Evolutionary conservation across 371 early-diverging fungal genomes (phyloP), one percentile per base, ranked within the genome.

Genomic region (Mortierella sp.): DNA sequence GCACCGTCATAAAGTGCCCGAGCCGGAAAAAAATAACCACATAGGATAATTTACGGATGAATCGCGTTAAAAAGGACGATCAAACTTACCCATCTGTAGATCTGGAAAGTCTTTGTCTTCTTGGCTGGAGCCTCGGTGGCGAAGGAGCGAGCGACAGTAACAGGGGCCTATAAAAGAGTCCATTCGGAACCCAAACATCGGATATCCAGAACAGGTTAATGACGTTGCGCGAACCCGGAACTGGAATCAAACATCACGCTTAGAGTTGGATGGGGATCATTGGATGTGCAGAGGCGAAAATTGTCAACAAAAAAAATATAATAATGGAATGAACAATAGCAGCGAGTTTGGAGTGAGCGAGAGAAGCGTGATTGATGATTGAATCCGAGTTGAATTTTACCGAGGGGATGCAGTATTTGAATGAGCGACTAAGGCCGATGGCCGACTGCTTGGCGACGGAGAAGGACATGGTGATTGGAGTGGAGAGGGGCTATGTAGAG

Each of bases 1-100:
- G n/a, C n/a, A n/a, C n/a, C n/a, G n/a, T n/a, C n/a, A n/a, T n/a
- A n/a, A n/a, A n/a, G n/a, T n/a, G n/a, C n/a, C n/a, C n/a, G n/a
- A n/a, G 32, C 48, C 53, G 54, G 52, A 52, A 58, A 19, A 37
- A 39, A 4, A 52, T 12, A 39, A 39, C 52, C 21, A 39, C n/a
- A 6, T 17, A 26, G n/a, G 26, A 9, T 1, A 14, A 7, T 1
- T 11, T 34, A 14, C 37, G 37, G 37, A 14, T 11, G 7, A 14
- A 31, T 30, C 52, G 27, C n/a, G 23, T 17, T n/a, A 12, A 37
- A 12, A 37, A 41, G 19, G 60, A 28, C 15, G 17, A 39, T 41
- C 23, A 37, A 27, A 78, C 80, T 52, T 84, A 93, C 94, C 94
- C 94, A 94, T 54, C 94, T 86, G 86, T 94, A 94, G 66, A 94